Evolutionary conservation across 257 asterid genomes (phyloP).

Genomic region (Jasminum sambac): DNA sequence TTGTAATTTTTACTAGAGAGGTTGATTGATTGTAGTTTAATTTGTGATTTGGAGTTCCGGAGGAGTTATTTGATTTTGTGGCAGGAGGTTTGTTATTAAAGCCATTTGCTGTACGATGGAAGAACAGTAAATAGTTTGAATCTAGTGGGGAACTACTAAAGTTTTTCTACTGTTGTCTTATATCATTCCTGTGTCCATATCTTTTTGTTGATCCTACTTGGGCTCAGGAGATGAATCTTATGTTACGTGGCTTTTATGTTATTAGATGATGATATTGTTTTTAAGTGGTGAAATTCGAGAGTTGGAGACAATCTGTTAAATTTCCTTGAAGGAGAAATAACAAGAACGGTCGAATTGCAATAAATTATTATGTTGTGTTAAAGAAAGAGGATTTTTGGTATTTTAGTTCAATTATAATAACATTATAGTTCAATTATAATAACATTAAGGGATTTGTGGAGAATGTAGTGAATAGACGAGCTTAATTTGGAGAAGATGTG

Average conservation of each 20-base stretch:
- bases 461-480: neutral
- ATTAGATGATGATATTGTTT: neutral
- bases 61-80: neutral
- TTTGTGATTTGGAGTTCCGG: neutral
- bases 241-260: neutral
- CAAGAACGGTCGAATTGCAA: neutral
- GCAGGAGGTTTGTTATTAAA: neutral
- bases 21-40: conserved; percentile 14
- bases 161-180: neutral
- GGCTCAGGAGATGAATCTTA: neutral
- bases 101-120: neutral
- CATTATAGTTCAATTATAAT: neutral
- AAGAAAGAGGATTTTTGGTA: neutral
- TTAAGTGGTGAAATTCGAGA: neutral
- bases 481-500: neutral
- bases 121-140: neutral
- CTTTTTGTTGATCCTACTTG: neutral
- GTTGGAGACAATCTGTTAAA: neutral
- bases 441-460: neutral
- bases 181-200: neutral
- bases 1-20: neutral
- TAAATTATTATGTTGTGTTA: neutral
- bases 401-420: neutral
- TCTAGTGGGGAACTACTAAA: neutral
- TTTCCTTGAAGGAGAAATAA: neutral